A percentile compares a stretch with the other conserved stretches of the same genome.
Evolutionary conservation across 257 asterid species (phyloP).

Genomic region (Jacaranda copaia): DNA sequence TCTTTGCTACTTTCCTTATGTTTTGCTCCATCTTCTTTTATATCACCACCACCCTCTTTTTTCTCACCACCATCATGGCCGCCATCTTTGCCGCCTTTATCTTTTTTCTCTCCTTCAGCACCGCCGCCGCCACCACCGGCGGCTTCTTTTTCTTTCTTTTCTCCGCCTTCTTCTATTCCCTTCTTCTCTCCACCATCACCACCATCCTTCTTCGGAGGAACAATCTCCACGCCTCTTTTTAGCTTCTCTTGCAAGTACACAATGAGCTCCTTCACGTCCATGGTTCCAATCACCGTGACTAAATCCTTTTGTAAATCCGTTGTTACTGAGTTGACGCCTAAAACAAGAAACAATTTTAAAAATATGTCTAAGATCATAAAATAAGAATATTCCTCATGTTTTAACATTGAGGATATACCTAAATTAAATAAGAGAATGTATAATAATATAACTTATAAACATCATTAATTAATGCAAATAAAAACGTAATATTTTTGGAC

Average conservation of each 20-base stretch:
- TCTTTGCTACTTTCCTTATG: not conserved
- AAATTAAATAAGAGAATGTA: not conserved
- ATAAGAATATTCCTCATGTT: constrained; percentile 14
- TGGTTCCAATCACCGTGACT: constrained; percentile 70
- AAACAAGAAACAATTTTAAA: not conserved
- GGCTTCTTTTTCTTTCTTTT: constrained; percentile 27
- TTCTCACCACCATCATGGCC: not conserved
- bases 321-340: constrained; percentile 68
- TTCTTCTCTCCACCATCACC: constrained; percentile 42
- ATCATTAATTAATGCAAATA: constrained; percentile 3
- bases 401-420: constrained; percentile 6
- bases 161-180: constrained; percentile 35
- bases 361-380: too few species aligned
- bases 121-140: constrained; percentile 22
- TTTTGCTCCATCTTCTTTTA: constrained; percentile 13
- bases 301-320: constrained; percentile 62
- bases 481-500: not conserved
- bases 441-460: not conserved
- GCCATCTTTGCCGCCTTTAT: constrained; percentile 22
- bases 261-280: constrained; percentile 62
- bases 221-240: constrained; percentile 63
- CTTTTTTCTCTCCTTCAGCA: not conserved
- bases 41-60: constrained; percentile 25
- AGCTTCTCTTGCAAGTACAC: constrained; percentile 67
- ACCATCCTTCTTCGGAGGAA: constrained; percentile 57